Evolutionary conservation across 2,329 filamentous ascomycete species (phyloP).

Genomic region (Cercospora sojina): DNA sequence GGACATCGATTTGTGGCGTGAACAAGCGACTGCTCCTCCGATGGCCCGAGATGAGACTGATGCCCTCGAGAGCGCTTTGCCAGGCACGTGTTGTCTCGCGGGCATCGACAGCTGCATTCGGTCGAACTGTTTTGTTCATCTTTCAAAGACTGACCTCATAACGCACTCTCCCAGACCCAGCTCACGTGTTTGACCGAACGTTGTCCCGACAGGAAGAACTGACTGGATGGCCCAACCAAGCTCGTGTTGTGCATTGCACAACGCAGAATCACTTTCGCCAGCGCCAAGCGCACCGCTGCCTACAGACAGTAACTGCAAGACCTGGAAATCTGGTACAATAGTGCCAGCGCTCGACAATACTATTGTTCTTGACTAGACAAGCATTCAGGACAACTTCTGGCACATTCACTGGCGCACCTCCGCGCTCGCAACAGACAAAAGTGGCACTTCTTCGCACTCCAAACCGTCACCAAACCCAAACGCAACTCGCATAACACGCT

Average conservation of each 20-base stretch:
- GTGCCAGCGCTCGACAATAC: background rate
- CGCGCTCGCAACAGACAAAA: background rate
- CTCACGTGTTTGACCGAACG: background rate
- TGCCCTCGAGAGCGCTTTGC: background rate
- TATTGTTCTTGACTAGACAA: background rate
- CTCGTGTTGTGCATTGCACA: background rate
- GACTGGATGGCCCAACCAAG: background rate
- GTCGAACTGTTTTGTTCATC: background rate
- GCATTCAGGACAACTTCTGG: background rate
- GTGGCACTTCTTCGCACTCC: background rate
- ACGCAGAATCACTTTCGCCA: background rate
- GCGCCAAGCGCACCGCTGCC: background rate
- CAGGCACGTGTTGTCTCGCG: background rate
- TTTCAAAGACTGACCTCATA: background rate
- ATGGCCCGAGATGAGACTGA: background rate
- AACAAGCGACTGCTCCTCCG: background rate
- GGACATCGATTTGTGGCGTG: background rate
- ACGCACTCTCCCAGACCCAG: background rate
- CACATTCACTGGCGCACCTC: background rate
- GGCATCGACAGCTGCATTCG: background rate
- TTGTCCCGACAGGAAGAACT: background rate
- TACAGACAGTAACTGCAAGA: background rate
- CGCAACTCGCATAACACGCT: background rate
- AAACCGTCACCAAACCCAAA: background rate
- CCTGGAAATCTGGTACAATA: background rate